These are phyloP conservation scores for Kodamaea hsintzibuensis DNA, from an alignment of 805 yeast species.

Conservation along the genomic window DNA sequence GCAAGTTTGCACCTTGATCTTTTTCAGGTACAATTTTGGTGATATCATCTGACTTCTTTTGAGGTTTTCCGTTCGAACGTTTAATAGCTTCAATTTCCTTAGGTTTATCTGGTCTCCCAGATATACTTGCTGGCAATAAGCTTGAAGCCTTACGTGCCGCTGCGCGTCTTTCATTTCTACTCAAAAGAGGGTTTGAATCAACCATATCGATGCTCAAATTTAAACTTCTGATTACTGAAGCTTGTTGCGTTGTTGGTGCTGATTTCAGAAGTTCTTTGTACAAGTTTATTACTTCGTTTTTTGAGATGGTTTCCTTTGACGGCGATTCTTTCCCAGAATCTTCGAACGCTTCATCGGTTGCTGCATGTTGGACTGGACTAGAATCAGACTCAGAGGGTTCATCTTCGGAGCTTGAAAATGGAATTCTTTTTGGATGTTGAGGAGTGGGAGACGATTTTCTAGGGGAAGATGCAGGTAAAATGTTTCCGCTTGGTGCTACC, in stretches of 20 bases:
- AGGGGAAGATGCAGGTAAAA: constrained; percentile 11
- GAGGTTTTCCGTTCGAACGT: constrained; percentile 9
- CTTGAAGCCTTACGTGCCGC: constrained; percentile 12
- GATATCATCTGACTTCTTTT: not conserved
- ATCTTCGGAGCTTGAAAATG: not conserved
- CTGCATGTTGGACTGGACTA: not conserved
- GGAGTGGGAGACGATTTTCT: constrained; percentile 3
- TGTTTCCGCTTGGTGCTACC: constrained; percentile 18
- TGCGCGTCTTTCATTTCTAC: constrained; percentile 6
- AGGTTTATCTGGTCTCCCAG: not conserved
- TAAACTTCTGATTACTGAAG: constrained; percentile 4
- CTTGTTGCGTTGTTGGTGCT: not conserved
- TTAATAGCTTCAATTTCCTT: not conserved
- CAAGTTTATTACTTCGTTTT: constrained; percentile 21
- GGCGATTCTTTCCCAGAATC: not conserved
- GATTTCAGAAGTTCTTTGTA: constrained; percentile 20
- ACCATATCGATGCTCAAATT: constrained; percentile 26
- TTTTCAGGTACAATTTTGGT: not conserved
- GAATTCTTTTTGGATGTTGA: not conserved
- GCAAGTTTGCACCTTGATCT: not conserved
- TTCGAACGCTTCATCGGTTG: not conserved
- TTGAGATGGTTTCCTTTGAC: constrained; percentile 15
- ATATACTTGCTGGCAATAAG: not conserved
- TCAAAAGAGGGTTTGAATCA: constrained; percentile 14
- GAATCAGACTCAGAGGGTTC: not conserved